Conservation (phyloP, 2,329 filamentous ascomycete species). For the Rhynchosporium agropyri region DNA sequence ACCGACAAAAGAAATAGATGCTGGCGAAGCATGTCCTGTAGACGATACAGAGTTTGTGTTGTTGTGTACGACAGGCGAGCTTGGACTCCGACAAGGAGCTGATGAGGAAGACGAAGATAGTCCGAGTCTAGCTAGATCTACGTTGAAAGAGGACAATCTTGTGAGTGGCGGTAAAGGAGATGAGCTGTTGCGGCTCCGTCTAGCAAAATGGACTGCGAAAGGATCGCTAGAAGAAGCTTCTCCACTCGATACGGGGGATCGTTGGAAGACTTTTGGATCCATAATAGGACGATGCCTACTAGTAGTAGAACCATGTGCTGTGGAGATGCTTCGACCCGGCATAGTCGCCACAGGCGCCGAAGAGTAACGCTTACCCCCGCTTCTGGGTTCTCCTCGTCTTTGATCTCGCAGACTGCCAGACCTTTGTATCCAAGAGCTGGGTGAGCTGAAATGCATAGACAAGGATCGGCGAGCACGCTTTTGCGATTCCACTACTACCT, state of each 20-base stretch:
- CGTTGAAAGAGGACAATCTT: constrained; percentile 56
- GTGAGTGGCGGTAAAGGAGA: constrained; percentile 60
- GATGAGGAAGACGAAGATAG: constrained; percentile 46
- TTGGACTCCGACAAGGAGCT: constrained; percentile 35
- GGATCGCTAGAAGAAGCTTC: constrained; percentile 33
- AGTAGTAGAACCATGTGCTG: constrained; percentile 33
- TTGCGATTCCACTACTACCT: constrained; percentile 45
- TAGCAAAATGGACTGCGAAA: constrained; percentile 32
- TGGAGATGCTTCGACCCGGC: constrained; percentile 35
- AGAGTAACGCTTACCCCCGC: constrained; percentile 53
- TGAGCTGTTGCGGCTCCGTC: constrained; percentile 48
- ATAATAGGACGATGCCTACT: constrained; percentile 30
- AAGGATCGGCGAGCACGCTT: constrained; percentile 55
- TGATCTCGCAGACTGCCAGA: constrained; percentile 58
- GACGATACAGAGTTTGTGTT: constrained; percentile 45
- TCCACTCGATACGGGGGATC: constrained; percentile 26
- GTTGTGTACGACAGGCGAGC: constrained; percentile 39
- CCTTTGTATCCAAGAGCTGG: constrained; percentile 58
- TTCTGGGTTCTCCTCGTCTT: constrained; percentile 52
- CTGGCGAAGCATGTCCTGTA: constrained; percentile 49
- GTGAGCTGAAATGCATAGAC: constrained; percentile 62
- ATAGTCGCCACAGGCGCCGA: constrained; percentile 52
- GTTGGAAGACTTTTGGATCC: constrained; percentile 36
- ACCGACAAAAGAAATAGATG: constrained; percentile 31
- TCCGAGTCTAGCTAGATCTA: constrained; percentile 54